Base-by-base conservation (phyloP, 176 grass and related monocot genomes). In the Aegilops longissima region DNA sequence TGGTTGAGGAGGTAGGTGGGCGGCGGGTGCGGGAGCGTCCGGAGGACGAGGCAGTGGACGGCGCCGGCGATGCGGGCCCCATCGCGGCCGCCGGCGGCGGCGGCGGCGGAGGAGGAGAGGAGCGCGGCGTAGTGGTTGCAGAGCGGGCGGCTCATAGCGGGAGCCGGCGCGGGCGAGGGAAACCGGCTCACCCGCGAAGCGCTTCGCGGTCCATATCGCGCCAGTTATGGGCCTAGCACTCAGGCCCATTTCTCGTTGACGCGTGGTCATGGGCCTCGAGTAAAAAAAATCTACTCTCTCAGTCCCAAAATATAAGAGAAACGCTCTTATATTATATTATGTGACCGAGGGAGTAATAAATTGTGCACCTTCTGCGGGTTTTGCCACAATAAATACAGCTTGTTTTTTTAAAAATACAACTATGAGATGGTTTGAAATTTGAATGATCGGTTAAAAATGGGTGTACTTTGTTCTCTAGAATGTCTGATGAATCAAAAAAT, bases 1-100 rank as follows among this genome's bases (percentile, higher is more conserved):
- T 77, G 85, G 82, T 94, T 90, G 25, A 89, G 77, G 16, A 94
- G 90, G 85, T 83, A 88, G 67, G 87, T 85, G 49, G 85, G 78
- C 1, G 33, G 66, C 0, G 61, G 63, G 12, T 59, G 63, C 5
- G 49, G 61, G 4, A 94, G 21, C 6, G 74, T 86, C 74, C 71
- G 87, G 36, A 94, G 73, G 61, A 90, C 42, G 73, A 79, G 61
- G 81, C 73, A 83, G 52, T 94, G 93, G 25, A 90, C 16, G 4
- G 69, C 66, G 56, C 54, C 62, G 36, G 85, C 3, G 3, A 71
- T 0, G 36, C 66, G 83, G 18, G 61, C 5, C 8, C 56, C 77
- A 61, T 34, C 52, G 35, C 58, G 79, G 70, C 54, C 13, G 42
- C 20, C 73, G 78, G 78, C 68, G 79, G 40, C 73, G 78, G 78